Percentiles rank a stretch among this genome's conserved stretches.
These are phyloP conservation scores for Boechera divaricarpa DNA, from an alignment of 345 rosid species.

Conservation along the genomic window DNA sequence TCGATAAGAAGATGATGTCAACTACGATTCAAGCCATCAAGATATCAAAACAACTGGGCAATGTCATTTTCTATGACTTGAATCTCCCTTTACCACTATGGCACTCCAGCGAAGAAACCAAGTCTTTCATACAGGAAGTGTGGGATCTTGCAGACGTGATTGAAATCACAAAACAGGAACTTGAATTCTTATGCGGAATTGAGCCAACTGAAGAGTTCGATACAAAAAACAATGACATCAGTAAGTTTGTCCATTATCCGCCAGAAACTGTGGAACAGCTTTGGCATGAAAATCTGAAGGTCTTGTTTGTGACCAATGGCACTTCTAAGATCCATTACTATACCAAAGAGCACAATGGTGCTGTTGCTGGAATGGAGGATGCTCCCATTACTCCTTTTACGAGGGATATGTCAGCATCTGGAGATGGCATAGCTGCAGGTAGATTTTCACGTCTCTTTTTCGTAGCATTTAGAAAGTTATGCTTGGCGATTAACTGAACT, in stretches of 20 bases:
- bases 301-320: conserved; percentile 87
- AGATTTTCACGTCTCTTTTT: conserved; percentile 6
- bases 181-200: conserved; percentile 84
- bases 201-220: conserved; percentile 72
- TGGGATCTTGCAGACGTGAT: conserved; percentile 77
- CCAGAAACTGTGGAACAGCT: conserved; percentile 68
- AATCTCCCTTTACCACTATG: conserved; percentile 88
- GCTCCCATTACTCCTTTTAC: conserved; percentile 80
- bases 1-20: conserved; percentile 74
- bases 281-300: conserved; percentile 84
- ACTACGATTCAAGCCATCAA: conserved; percentile 72
- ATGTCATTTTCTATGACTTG: conserved; percentile 73
- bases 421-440: conserved; percentile 97
- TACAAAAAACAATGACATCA: conserved; percentile 59
- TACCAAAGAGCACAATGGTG: conserved; percentile 77
- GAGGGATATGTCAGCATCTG: conserved; percentile 85
- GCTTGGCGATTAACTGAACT: conserved; percentile 4
- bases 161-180: conserved; percentile 91
- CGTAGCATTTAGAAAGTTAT: neutral
- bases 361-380: conserved; percentile 83
- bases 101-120: conserved; percentile 81
- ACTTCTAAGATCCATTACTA: conserved; percentile 91
- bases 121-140: conserved; percentile 62
- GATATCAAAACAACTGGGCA: conserved; percentile 75
- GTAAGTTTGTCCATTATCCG: conserved; percentile 75